phyloP scores from a whole-genome alignment of 192 early-diverging fungal genomes.

The Diversispora epigaea region DNA sequence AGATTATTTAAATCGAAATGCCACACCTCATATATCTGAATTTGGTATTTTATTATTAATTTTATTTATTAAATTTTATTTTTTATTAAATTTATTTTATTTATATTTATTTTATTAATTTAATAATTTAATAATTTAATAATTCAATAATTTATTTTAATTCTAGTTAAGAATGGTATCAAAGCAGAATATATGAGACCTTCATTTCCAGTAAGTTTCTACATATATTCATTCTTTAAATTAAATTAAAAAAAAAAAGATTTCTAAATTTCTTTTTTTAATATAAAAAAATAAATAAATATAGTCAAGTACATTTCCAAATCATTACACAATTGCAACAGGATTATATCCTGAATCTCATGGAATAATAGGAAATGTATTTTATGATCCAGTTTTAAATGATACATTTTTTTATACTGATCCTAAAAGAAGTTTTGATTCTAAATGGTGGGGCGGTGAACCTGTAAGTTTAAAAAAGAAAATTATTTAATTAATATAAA shows the following conservation, averaged over 20 bases:
- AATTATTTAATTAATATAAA: too few relatives aligned
- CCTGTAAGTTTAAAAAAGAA: slow-evolving; percentile 58
- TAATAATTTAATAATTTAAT: too few relatives aligned
- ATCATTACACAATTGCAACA: slow-evolving; percentile 89
- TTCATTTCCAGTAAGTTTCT: slow-evolving; percentile 61
- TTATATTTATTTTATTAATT: neutral
- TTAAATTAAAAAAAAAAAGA: too few relatives aligned
- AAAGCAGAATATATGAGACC: slow-evolving; percentile 65
- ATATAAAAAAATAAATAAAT: neutral
- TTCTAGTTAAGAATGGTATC: slow-evolving; percentile 49
- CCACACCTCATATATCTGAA: slow-evolving; percentile 65
- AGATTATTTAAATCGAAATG: slow-evolving; percentile 74
- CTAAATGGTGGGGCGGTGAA: slow-evolving; percentile 90
- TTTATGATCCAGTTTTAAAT: slow-evolving; percentile 71
- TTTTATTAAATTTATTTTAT: neutral
- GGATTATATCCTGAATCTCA: slow-evolving; percentile 92
- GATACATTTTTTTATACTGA: slow-evolving; percentile 79
- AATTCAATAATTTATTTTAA: neutral
- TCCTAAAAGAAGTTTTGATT: slow-evolving; percentile 54
- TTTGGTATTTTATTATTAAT: slow-evolving; percentile 46
- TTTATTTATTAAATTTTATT: neutral
- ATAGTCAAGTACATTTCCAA: slow-evolving; percentile 81
- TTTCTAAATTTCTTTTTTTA: neutral
- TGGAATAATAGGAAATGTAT: slow-evolving; percentile 86
- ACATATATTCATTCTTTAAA: neutral